These are phyloP conservation scores for Candida railenensis DNA, from an alignment of 805 yeast genomes.

Conservation along the genomic window DNA sequence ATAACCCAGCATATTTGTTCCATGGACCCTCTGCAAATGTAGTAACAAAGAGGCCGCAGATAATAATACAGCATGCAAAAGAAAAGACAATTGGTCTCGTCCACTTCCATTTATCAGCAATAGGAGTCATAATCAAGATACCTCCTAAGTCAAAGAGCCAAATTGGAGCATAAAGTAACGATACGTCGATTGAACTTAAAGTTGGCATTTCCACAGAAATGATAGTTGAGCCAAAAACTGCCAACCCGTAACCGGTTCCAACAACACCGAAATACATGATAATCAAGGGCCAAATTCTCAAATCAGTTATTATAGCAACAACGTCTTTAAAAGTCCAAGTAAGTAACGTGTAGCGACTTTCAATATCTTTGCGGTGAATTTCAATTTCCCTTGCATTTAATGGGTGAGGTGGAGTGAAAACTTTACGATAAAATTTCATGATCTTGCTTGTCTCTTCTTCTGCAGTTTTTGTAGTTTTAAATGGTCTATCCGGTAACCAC, in stretches of 20 bases:
- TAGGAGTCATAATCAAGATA: slow-evolving; percentile 71
- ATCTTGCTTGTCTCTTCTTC: slow-evolving; percentile 14
- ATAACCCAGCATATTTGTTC: slow-evolving; percentile 76
- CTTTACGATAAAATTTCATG: slow-evolving; percentile 18
- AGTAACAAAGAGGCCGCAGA: slow-evolving; percentile 70
- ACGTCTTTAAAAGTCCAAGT: slow-evolving; percentile 65
- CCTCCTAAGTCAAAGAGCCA: slow-evolving; percentile 85
- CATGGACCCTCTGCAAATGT: slow-evolving; percentile 74
- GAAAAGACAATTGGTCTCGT: slow-evolving; percentile 64
- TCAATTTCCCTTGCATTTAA: slow-evolving; percentile 51
- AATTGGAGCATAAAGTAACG: slow-evolving; percentile 81
- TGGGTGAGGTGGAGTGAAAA: slow-evolving; percentile 42
- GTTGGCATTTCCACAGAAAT: slow-evolving; percentile 62
- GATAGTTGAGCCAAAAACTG: slow-evolving; percentile 80
- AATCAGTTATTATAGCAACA: slow-evolving; percentile 52
- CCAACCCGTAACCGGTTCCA: slow-evolving; percentile 86
- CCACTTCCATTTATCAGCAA: slow-evolving; percentile 67
- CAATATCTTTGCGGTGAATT: slow-evolving; percentile 63
- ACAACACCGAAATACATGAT: slow-evolving; percentile 92
- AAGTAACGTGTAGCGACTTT: slow-evolving; percentile 42
- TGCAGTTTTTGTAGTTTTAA: slow-evolving; percentile 13
- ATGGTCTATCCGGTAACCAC: slow-evolving; percentile 87
- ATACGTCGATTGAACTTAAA: slow-evolving; percentile 64
- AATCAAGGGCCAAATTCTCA: slow-evolving; percentile 74
- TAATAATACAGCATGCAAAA: slow-evolving; percentile 62